Conservation (phyloP, 768 basidiomycete genomes). For the Leccinellum luteum region DNA sequence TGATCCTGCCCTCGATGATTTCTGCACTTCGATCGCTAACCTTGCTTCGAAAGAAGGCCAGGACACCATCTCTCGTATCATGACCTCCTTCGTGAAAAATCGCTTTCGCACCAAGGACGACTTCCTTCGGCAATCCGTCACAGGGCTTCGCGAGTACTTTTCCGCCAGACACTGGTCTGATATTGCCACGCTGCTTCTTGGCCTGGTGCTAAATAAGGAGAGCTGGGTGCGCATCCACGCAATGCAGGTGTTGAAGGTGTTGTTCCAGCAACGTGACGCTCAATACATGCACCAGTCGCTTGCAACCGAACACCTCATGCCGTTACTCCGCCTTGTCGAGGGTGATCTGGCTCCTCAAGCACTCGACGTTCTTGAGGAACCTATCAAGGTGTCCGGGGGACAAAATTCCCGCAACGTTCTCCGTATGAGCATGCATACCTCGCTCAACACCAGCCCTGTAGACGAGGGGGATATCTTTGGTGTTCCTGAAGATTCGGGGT, state of each 20-base stretch:
- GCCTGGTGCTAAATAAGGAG: slow-evolving; percentile 79
- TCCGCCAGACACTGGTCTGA: slow-evolving; percentile 72
- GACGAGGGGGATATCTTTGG: slow-evolving; percentile 78
- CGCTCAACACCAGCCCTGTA: slow-evolving; percentile 40
- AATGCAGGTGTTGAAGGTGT: slow-evolving; percentile 84
- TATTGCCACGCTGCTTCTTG: slow-evolving; percentile 81
- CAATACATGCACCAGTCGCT: slow-evolving; percentile 68
- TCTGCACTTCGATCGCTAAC: slow-evolving; percentile 68
- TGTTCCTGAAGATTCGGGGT: slow-evolving; percentile 77
- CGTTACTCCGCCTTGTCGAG: slow-evolving; percentile 82
- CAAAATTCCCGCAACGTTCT: slow-evolving; percentile 83
- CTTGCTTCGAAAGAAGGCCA: slow-evolving; percentile 73
- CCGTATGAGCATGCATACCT: slow-evolving; percentile 83
- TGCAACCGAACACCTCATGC: slow-evolving; percentile 88
- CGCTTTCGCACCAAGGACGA: slow-evolving; percentile 92
- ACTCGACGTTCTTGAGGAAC: slow-evolving; percentile 91
- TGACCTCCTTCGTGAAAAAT: slow-evolving; percentile 83
- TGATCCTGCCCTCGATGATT: slow-evolving; percentile 59
- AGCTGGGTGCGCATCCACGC: slow-evolving; percentile 79
- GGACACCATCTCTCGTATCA: slow-evolving; percentile 80
- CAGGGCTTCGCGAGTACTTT: slow-evolving; percentile 84
- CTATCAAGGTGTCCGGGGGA: slow-evolving; percentile 74
- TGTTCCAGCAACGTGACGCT: slow-evolving; percentile 84
- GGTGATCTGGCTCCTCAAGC: slow-evolving; percentile 83
- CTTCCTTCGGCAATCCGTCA: slow-evolving; percentile 86